These are phyloP conservation scores for Amaranthus hypochondriacus DNA, from an alignment of 148 eudicot species.

Conservation along the genomic window DNA sequence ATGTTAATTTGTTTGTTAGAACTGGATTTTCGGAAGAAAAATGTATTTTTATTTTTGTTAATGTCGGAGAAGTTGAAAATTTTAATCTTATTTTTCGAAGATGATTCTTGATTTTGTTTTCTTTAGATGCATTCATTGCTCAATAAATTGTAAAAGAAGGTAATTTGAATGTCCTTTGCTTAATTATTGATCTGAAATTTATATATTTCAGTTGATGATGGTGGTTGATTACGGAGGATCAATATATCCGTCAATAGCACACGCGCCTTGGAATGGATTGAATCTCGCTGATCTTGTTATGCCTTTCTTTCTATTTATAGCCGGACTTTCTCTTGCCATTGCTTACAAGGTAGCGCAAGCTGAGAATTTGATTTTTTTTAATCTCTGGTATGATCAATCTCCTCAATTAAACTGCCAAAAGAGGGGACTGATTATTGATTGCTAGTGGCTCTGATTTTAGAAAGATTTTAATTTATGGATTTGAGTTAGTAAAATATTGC, in stretches of 20 bases:
- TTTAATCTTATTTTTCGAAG: not conserved
- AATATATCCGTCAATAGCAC: slow-evolving; percentile 60
- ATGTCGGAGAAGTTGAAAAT: too few species aligned
- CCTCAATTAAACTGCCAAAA: too few species aligned
- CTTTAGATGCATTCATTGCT: not conserved
- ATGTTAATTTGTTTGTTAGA: not conserved
- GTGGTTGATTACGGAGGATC: slow-evolving; percentile 83
- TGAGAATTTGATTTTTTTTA: not conserved
- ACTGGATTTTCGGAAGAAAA: not conserved
- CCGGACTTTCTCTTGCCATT: slow-evolving; percentile 77
- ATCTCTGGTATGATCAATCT: too few species aligned
- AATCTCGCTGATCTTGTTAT: slow-evolving; percentile 86
- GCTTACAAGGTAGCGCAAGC: slow-evolving; percentile 52
- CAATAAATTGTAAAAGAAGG: not conserved
- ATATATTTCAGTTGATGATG: slow-evolving; percentile 62
- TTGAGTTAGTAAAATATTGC: too few species aligned
- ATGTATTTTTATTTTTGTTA: not conserved
- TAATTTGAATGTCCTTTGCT: not conserved
- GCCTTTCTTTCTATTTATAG: slow-evolving; percentile 87
- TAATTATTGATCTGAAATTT: not conserved
- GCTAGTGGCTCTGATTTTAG: too few species aligned
- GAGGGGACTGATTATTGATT: too few species aligned
- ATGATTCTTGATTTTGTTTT: not conserved
- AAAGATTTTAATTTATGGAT: too few species aligned
- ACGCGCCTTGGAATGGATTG: slow-evolving; percentile 83